Base-by-base conservation (phyloP, 768 basidiomycete species). In the Amanita muscaria region DNA sequence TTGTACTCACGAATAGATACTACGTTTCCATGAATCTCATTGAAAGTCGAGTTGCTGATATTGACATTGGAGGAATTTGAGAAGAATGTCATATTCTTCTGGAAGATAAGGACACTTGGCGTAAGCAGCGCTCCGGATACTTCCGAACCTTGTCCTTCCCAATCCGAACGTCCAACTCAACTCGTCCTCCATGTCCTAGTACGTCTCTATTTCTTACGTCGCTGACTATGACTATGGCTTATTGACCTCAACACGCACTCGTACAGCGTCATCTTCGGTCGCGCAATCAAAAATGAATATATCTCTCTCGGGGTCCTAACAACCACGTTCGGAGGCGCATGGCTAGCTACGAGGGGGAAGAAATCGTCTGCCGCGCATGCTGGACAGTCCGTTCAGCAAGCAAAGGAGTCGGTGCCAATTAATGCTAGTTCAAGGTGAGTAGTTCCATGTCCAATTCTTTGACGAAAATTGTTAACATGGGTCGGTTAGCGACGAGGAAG, bases 261-360 rank as follows among this genome's bases (percentile, higher is more conserved):
- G 24, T 15, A 50, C 32, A 89, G 88, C 73, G 68, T 74, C 50
- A 81, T 90, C 57, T 59, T 87, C 50, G 88, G 88, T 61, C 84
- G 87, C 52, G 75, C 73, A 59, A 72, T 90, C 57, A 86, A 83
- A 70, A 83, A 79, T 59, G 84, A 89, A 68, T 79, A 86, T 69
- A 74, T 90, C 51, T 75, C 80, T 16, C 71, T 89, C 44, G 79
- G 75, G 44, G 78, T 80, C 30, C 74, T 90, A 46, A 64, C 70
- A 37, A 63, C 67, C 41, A 66, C 76, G 40, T 77, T 77, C 47
- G 75, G 76, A 44, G 62, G 73, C 45, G 70, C 73, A 29, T 69
- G 69, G 52, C 70, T 73, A 42, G 68, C 77, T 31, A 68, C 70
- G 45, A 68, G 75, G 39, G 75, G 75, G 35, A 74, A 74, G 37